Base-by-base conservation (phyloP, 176 grass and related monocot species). In the Pontederia paniculata region DNA sequence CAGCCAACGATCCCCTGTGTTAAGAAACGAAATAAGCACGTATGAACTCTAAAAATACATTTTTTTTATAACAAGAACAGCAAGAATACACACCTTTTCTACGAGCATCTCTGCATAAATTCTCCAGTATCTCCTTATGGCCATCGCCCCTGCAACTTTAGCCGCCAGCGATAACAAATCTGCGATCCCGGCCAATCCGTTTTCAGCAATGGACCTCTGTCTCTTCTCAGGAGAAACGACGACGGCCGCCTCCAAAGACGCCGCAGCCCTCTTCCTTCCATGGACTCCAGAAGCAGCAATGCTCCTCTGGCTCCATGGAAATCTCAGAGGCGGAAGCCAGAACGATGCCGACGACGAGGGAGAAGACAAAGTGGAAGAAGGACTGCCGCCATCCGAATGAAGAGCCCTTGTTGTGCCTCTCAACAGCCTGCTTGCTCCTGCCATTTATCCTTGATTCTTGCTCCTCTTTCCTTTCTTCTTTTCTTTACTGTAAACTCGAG, bases 1-100 rank as follows among this genome's bases (percentile, higher is more conserved):
- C 78, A 86, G 16, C 68, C 73, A 22, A 80, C 16, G 10, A 96
- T 53, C 12, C 55, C 79, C 85, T 95, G 79, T 17, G 16, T 37
- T 1, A 37, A 37, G 28, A 37, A 37, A 37, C 28, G 5, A 37
- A 3, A 14, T 48, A 4, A 14, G 1, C 2, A 62, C 19, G n/a
- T 19, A 44, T 44, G 10, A 8, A 21, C 8, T 17, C 3, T 52
- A 8, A 18, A 52, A 18, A 13, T 18, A 18, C 1, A 52, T 52
- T 18, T 1, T 11, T 43, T 17, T 41, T 60, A 10, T 18, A 10
- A 23, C 11, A 12, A 62, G 42, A 5, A 21, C 5, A 48, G 6
- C 4, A 57, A 14, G 10, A 57, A 10, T 17, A 44, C 15, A 11
- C 23, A 63, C 60, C 60, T 20, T 47, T 25, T 63, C 60, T 4